Conservation (phyloP, 495 filamentous ascomycete genomes). For the Aspergillus asperescens region DNA sequence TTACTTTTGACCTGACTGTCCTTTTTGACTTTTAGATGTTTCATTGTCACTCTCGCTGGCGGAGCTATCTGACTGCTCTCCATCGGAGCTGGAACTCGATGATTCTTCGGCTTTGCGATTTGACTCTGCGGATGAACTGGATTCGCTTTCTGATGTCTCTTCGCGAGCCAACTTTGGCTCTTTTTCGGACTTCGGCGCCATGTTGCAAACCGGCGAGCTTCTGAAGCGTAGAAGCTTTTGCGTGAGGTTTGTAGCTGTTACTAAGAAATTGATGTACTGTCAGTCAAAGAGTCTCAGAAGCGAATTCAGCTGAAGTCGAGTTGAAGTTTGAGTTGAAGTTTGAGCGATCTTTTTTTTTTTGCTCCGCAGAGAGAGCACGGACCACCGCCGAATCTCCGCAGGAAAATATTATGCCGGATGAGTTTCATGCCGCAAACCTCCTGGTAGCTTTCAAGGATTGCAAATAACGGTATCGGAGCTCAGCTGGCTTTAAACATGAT, state of each 20-base stretch:
- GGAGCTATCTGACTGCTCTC: conserved; percentile 25
- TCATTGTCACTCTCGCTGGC: conserved; percentile 33
- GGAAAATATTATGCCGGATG: conserved; percentile 7
- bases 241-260: background rate
- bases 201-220: conserved; percentile 12
- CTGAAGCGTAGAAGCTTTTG: background rate
- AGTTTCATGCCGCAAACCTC: background rate
- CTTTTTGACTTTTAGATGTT: conserved; percentile 15
- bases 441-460: no score
- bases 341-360: conserved; percentile 37
- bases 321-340: conserved; percentile 10
- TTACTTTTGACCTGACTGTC: conserved; percentile 24
- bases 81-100: conserved; percentile 28
- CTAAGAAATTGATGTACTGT: no score
- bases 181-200: conserved; percentile 26
- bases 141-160: conserved; percentile 27
- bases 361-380: conserved; percentile 45
- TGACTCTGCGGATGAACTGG: conserved; percentile 27
- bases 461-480: background rate
- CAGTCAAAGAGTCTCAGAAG: no score
- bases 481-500: conserved; percentile 16
- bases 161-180: conserved; percentile 25
- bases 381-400: conserved; percentile 35
- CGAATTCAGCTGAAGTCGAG: no score
- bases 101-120: conserved; percentile 22